These are phyloP conservation scores for Rauvolfia tetraphylla DNA, from an alignment of 257 asterid species.

Conservation along the genomic window DNA sequence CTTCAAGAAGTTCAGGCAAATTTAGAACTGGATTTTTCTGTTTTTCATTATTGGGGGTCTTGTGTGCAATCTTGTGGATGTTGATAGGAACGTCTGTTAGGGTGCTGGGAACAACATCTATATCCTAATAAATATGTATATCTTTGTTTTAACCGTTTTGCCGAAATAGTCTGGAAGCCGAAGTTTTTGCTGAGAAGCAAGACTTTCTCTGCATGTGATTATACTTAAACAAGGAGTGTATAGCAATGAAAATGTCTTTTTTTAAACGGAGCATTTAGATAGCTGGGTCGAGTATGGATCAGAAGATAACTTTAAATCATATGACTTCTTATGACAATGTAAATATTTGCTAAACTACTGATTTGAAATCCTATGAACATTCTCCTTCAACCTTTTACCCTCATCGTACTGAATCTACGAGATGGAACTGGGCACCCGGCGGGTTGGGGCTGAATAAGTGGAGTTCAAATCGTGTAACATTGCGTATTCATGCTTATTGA, in stretches of 20 bases:
- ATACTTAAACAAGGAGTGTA: neutral
- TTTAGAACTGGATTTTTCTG: conserved; percentile 43
- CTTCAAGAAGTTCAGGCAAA: conserved; percentile 48
- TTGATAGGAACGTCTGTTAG: conserved; percentile 39
- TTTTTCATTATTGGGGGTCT: conserved; percentile 58
- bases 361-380: neutral
- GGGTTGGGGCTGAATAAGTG: too few species aligned
- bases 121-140: conserved; percentile 29
- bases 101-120: conserved; percentile 18
- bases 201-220: neutral
- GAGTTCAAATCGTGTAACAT: too few species aligned
- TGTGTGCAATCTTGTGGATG: conserved; percentile 82
- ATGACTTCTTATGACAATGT: neutral
- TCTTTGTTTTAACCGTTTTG: conserved; percentile 18
- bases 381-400: too few species aligned
- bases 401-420: too few species aligned
- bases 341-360: neutral
- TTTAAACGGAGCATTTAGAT: neutral
- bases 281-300: neutral
- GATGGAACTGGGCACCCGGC: too few species aligned
- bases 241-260: neutral
- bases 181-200: neutral
- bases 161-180: conserved; percentile 23
- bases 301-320: neutral
- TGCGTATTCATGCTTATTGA: too few species aligned